Evolutionary conservation across 139 green algal species (phyloP).

Genomic region (Raphidocelis subcapitata): DNA sequence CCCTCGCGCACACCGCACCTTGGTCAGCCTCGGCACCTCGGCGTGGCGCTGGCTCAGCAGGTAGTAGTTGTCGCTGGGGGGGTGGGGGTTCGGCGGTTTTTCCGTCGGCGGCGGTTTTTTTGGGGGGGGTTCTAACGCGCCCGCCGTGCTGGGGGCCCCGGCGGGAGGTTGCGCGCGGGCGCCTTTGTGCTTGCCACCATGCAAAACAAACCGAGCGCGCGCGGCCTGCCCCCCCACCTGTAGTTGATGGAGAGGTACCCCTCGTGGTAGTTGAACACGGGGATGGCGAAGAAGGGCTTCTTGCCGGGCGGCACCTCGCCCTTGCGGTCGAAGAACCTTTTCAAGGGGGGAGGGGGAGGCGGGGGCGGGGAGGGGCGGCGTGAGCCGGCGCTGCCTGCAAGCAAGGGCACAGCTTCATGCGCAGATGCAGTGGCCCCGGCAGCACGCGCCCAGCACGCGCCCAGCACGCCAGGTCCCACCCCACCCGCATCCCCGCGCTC

Average conservation of each 20-base stretch:
- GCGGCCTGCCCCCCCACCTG: too few relatives aligned
- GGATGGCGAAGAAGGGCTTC: constrained; percentile 47
- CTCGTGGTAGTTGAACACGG: constrained; percentile 54
- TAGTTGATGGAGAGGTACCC: constrained; percentile 28
- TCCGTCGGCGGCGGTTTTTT: too few relatives aligned
- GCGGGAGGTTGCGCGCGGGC: too few relatives aligned
- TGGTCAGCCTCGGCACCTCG: constrained; percentile 51
- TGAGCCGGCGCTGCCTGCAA: neutral
- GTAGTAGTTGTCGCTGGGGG: constrained; percentile 58
- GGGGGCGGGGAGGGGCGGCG: too few relatives aligned
- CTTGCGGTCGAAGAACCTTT: constrained; percentile 25
- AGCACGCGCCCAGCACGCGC: neutral
- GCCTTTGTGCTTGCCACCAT: too few relatives aligned
- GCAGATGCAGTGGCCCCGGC: too few relatives aligned
- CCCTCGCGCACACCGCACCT: neutral
- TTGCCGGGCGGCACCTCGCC: constrained; percentile 53
- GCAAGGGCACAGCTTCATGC: too few relatives aligned
- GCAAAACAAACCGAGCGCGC: too few relatives aligned
- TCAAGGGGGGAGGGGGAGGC: neutral
- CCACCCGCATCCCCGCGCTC: constrained; percentile 12
- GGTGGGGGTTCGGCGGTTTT: neutral
- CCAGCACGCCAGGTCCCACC: neutral
- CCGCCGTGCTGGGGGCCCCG: too few relatives aligned
- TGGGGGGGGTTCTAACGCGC: too few relatives aligned
- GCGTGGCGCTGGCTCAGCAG: constrained; percentile 49